Conservation (phyloP, 371 early-diverging fungal species). For the Circinella umbellata region DNA sequence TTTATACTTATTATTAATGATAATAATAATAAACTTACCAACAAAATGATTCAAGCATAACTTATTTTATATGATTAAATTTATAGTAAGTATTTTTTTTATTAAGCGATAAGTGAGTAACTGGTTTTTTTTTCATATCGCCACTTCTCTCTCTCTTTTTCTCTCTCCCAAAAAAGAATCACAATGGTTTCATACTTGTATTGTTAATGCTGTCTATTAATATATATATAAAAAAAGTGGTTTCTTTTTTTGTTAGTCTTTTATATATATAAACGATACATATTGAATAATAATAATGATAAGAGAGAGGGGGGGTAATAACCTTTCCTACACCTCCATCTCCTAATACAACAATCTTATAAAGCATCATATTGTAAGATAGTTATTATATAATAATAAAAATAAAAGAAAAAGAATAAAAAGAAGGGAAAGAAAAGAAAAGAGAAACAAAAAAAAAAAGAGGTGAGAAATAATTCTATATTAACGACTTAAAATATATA, state of each 20-base stretch:
- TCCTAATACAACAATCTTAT: constrained; percentile 25
- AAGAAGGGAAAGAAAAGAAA: neutral
- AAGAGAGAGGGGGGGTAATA: neutral
- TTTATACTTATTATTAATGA: neutral
- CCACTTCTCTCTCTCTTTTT: no score
- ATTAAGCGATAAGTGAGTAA: neutral
- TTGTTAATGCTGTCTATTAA: constrained; percentile 24
- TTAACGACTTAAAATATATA: no score
- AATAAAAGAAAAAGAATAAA: no score
- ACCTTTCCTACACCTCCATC: constrained; percentile 34
- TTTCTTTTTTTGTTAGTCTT: no score
- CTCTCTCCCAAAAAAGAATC: neutral
- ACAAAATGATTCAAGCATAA: constrained; percentile 77
- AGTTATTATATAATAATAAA: neutral
- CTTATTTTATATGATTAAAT: constrained; percentile 15
- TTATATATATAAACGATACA: no score
- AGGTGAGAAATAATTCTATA: neutral
- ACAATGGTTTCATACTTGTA: constrained; percentile 17
- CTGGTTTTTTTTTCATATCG: neutral
- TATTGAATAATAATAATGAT: no score
- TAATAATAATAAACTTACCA: constrained; percentile 37
- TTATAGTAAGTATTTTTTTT: no score
- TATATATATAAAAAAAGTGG: neutral
- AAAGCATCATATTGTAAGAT: constrained; percentile 25
- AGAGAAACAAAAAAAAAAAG: neutral